Percentiles rank a stretch among this genome's conserved stretches.
Conservation (phyloP, 805 yeast genomes). For the Nakazawaea sp. region DNA sequence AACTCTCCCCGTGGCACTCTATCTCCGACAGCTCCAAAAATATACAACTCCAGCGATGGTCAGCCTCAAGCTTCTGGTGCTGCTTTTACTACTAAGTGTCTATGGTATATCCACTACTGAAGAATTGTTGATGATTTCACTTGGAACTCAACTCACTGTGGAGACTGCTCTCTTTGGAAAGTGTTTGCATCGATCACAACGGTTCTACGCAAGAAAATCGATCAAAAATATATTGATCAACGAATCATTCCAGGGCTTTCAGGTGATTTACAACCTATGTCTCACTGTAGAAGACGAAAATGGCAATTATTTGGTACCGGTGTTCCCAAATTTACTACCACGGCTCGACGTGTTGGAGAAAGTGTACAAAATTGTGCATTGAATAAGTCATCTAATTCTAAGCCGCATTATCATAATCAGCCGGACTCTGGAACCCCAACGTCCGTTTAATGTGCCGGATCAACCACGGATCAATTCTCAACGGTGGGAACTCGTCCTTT, state of each 20-base stretch:
- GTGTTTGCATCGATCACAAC: neutral
- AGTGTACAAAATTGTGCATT: neutral
- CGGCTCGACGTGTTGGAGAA: conserved; percentile 20
- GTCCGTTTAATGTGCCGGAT: conserved; percentile 9
- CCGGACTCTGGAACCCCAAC: conserved; percentile 1
- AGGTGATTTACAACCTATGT: conserved; percentile 60
- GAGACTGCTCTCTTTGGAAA: neutral
- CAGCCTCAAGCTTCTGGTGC: neutral
- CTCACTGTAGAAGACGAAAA: conserved; percentile 35
- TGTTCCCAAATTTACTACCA: conserved; percentile 25
- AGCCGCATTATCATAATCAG: conserved; percentile 7
- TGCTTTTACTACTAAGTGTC: neutral
- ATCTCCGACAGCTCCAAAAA: too few species aligned
- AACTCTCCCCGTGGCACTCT: too few species aligned
- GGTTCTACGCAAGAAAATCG: neutral
- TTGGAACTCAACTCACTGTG: conserved; percentile 6
- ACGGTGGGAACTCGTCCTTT: conserved; percentile 12
- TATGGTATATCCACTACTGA: neutral
- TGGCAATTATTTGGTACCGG: conserved; percentile 19
- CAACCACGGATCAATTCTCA: conserved; percentile 14
- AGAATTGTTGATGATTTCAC: neutral
- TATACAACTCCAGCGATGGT: too few species aligned
- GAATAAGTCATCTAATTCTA: neutral
- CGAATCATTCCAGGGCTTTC: conserved; percentile 67
- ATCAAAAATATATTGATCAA: conserved; percentile 54